Base-by-base conservation (phyloP, 2,329 filamentous ascomycete genomes). In the Aspergillus fructus region DNA sequence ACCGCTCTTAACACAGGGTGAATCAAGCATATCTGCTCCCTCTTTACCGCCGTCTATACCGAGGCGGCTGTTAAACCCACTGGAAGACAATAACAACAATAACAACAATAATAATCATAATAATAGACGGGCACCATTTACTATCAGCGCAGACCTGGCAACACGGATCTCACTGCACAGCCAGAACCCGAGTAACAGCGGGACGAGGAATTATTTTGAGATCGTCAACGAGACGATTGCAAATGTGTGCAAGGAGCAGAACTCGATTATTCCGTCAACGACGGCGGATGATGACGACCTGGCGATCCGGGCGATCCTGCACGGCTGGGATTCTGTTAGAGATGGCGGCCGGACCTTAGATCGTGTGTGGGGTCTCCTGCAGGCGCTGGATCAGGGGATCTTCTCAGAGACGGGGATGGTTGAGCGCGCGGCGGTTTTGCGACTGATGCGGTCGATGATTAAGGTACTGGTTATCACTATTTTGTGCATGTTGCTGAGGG, bases 241-340 rank as follows among this genome's bases (percentile, higher is more conserved):
- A 5, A 51, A 47, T 17, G 42, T 59, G 2, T 24, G 49, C 17
- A 42, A 41, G 27, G 51, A 54, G 13, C 33, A 49, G 19, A 51
- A 55, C 27, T 51, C 52, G 17, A 51, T 59, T 12, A 8, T 47
- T 8, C 49, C 56, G n/a, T 59, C 56, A 6, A 51, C 53, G n/a
- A 19, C 53, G 9, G 56, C 41, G 7, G 56, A 59, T 12, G 56
- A 59, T n/a, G 56, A 59, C 8, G 56, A 59, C 21, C 42, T 59
- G 11, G 56, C 56, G 6, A 59, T 59, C 30, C 56, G 56, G 9
- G 56, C 53, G 17, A 52, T 55, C 4, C 56, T 59, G 3, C 34
- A 52, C 33, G 56, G 56, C 11, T 59, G 56, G 56, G 56, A 52
- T 45, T 51, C 47, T 15, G 45, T 56, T 17, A 17, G 43, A 6